phyloP scores from a whole-genome alignment of 2,329 filamentous ascomycete genomes.

The Pseudocercospora fijiensis region DNA sequence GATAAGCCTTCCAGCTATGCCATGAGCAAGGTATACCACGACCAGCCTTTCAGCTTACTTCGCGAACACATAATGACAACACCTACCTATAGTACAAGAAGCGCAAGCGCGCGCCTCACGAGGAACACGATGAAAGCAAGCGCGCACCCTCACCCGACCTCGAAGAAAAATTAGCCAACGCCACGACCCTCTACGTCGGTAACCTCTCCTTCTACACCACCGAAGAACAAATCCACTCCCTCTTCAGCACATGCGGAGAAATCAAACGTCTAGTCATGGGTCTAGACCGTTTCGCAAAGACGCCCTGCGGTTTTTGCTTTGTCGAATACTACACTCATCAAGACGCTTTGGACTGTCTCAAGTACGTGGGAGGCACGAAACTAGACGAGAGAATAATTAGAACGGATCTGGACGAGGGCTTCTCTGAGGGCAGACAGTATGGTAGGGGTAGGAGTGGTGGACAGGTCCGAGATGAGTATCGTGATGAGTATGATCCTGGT shows the following conservation, averaged over 20 bases:
- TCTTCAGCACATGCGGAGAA: constrained; percentile 69
- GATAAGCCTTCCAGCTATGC: constrained; percentile 96
- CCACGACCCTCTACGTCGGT: constrained; percentile 94
- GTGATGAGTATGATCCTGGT: constrained; percentile 94
- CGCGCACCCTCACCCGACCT: constrained; percentile 55
- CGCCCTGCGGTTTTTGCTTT: constrained; percentile 98
- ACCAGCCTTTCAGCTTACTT: background rate
- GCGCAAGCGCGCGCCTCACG: constrained; percentile 61
- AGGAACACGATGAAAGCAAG: constrained; percentile 46
- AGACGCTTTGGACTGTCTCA: constrained; percentile 96
- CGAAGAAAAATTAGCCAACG: constrained; percentile 78
- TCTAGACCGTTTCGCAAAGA: constrained; percentile 94
- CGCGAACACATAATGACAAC: constrained; percentile 15
- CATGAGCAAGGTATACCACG: constrained; percentile 64
- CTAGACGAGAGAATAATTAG: constrained; percentile 95
- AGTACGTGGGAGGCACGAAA: constrained; percentile 97
- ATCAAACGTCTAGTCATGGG: constrained; percentile 99
- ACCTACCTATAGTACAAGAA: constrained; percentile 63
- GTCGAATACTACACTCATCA: constrained; percentile 99
- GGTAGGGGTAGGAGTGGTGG: constrained; percentile 91
- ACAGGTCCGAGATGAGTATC: constrained; percentile 95
- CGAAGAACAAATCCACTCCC: constrained; percentile 95
- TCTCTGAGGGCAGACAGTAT: constrained; percentile 93
- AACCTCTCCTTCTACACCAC: constrained; percentile 83
- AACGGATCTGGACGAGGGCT: constrained; percentile 92